phyloP scores from a whole-genome alignment of 352 stramenopile species.

The Phytophthora sp. region DNA sequence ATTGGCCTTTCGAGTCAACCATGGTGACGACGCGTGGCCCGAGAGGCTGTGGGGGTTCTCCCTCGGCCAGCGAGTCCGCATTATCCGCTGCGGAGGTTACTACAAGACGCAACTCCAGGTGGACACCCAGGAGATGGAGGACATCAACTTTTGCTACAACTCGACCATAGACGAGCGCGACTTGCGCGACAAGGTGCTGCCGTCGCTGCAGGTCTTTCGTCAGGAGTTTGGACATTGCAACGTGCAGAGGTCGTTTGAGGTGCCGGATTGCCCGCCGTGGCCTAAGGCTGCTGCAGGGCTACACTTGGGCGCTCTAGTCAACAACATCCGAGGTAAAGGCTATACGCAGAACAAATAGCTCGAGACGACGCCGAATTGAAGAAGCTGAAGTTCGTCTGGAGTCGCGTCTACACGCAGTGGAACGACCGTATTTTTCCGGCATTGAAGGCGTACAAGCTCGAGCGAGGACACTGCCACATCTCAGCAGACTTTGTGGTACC shows the following conservation, averaged over 20 bases:
- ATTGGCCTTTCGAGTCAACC: background rate
- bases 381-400: background rate
- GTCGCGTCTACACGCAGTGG: background rate
- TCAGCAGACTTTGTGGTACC: background rate
- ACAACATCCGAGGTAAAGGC: background rate
- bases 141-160: background rate
- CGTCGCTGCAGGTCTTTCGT: background rate
- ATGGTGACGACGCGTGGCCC: background rate
- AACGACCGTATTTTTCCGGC: background rate
- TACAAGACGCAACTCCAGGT: background rate
- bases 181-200: background rate
- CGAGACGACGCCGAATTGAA: background rate
- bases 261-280: background rate
- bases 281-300: background rate
- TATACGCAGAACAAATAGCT: background rate
- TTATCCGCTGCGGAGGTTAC: background rate
- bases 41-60: background rate
- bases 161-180: background rate
- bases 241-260: background rate
- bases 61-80: background rate
- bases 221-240: background rate
- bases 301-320: background rate
- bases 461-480: background rate
- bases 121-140: background rate
- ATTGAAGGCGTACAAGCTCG: background rate